Evolutionary conservation across 257 asterid species (phyloP).

Genomic region (Nicotiana sylvestris): DNA sequence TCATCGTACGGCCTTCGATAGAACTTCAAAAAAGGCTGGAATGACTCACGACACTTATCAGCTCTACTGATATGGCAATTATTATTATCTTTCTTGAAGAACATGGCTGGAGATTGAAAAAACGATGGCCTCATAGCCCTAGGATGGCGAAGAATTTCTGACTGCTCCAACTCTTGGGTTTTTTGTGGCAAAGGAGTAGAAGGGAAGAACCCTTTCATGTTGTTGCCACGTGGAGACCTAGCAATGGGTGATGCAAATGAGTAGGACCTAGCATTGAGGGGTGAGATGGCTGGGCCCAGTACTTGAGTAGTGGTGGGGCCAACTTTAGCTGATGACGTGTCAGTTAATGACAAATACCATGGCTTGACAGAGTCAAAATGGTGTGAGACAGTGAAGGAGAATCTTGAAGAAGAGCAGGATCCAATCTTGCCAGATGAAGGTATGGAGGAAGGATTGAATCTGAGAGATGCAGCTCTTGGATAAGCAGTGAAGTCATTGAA

Average conservation of each 20-base stretch:
- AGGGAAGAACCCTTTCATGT: slow-evolving; percentile 61
- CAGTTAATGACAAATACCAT: slow-evolving; percentile 71
- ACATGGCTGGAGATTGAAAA: slow-evolving; percentile 76
- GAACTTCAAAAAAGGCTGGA: slow-evolving; percentile 55
- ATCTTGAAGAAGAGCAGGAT: slow-evolving; percentile 76
- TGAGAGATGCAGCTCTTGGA: slow-evolving; percentile 64
- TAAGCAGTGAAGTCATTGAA: slow-evolving; percentile 45
- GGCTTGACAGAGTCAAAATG: slow-evolving; percentile 83
- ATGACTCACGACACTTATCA: slow-evolving; percentile 53
- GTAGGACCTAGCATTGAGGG: slow-evolving; percentile 67
- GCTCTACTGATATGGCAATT: slow-evolving; percentile 26
- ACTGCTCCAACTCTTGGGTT: slow-evolving; percentile 50
- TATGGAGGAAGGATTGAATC: slow-evolving; percentile 52
- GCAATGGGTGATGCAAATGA: slow-evolving; percentile 90
- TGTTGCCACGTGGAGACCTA: slow-evolving; percentile 42
- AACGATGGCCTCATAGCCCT: slow-evolving; percentile 78
- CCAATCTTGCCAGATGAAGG: slow-evolving; percentile 54
- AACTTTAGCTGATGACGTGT: slow-evolving; percentile 52
- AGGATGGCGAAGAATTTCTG: slow-evolving; percentile 51
- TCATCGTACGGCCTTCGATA: slow-evolving; percentile 86
- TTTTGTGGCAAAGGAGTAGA: slow-evolving; percentile 91
- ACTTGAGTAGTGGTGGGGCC: slow-evolving; percentile 47
- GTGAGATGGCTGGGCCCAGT: slow-evolving; percentile 70
- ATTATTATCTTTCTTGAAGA: slow-evolving; percentile 47
- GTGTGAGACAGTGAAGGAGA: slow-evolving; percentile 83